A percentile compares a stretch with the other conserved stretches of the same genome.
Evolutionary conservation across 148 eudicot genomes (phyloP).

Genomic region (Pouteria glomerata): DNA sequence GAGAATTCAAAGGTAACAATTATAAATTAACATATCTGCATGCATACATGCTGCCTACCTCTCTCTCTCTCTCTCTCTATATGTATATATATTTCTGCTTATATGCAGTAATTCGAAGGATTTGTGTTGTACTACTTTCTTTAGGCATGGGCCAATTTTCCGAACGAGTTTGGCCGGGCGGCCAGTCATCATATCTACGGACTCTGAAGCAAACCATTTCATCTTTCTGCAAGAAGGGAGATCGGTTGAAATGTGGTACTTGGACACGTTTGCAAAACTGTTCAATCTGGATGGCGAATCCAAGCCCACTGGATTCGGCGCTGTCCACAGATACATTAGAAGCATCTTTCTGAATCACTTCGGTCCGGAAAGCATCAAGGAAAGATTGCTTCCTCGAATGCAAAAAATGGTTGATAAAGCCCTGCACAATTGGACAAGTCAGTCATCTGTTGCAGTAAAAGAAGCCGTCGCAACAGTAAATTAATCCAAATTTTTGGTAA

Average conservation of each 20-base stretch:
- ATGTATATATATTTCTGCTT: too few species aligned
- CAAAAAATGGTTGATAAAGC: slow-evolving; percentile 18
- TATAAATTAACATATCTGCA: too few species aligned
- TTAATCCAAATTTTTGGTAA: not conserved
- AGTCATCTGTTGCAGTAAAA: slow-evolving; percentile 23
- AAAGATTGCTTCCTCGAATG: slow-evolving; percentile 24
- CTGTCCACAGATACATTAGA: slow-evolving; percentile 35
- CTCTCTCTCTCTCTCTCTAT: too few species aligned
- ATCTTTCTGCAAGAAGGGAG: slow-evolving; percentile 41
- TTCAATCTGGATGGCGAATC: slow-evolving; percentile 34
- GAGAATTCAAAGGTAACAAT: too few species aligned
- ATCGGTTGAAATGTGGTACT: slow-evolving; percentile 39
- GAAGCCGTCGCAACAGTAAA: slow-evolving; percentile 25
- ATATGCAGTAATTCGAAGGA: too few species aligned
- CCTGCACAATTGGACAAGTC: slow-evolving; percentile 19
- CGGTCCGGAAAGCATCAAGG: slow-evolving; percentile 34
- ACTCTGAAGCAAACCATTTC: slow-evolving; percentile 26
- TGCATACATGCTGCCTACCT: too few species aligned
- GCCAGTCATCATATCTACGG: slow-evolving; percentile 39
- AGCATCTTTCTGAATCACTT: slow-evolving; percentile 26
- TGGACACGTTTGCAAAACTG: slow-evolving; percentile 35
- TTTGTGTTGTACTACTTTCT: too few species aligned
- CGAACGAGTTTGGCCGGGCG: slow-evolving; percentile 35
- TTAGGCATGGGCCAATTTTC: slow-evolving; percentile 37
- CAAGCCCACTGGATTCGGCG: slow-evolving; percentile 25